Base-by-base conservation (phyloP, 495 filamentous ascomycete species). In the Hyaloscypha hepaticicola region DNA sequence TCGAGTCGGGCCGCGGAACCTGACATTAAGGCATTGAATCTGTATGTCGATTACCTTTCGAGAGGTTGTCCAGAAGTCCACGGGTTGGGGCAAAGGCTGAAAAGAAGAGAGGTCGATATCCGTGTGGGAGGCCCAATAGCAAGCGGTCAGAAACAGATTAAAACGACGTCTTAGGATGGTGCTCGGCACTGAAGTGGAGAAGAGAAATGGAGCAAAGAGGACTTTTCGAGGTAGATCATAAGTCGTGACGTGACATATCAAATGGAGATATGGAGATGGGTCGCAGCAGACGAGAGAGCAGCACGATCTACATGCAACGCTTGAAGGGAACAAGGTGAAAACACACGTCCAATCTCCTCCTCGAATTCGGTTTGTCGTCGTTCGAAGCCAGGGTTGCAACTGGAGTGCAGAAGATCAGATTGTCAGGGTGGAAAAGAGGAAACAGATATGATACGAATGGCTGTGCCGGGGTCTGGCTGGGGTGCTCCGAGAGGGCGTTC, bases 391-490 rank as follows among this genome's bases (percentile, higher is more conserved):
- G 38, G 38, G 38, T 45, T 45, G 38, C 38, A 45, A 16, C n/a
- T 53, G 21, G 50, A 58, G 16, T 24, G 56, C 26, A 9, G 53
- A 45, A 25, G 57, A 66, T 29, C 38, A 55, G 60, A 56, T 19
- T n/a, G 38, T 38, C 50, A 53, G 45, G 57, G 56, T 24, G 61
- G 59, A 50, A 50, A 57, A 67, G 64, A 72, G 69, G 65, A 74
- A 58, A 63, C 66, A 69, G 70, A 34, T 55, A 60, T 64, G 72
- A 69, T 68, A 73, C 68, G 16, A 9, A 33, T 48, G 61, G 28
- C 53, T 26, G 52, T 45, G 59, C 48, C 48, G 16, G 1, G 48
- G 48, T 14, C 28, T 5, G 28, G 48, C 24, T 45, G 38, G 27
- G 16, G 45, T 9, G 12, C 25, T 19, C n/a, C 19, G 26, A 26